These are phyloP conservation scores for Silene latifolia DNA, from an alignment of 148 eudicot species.

Conservation along the genomic window DNA sequence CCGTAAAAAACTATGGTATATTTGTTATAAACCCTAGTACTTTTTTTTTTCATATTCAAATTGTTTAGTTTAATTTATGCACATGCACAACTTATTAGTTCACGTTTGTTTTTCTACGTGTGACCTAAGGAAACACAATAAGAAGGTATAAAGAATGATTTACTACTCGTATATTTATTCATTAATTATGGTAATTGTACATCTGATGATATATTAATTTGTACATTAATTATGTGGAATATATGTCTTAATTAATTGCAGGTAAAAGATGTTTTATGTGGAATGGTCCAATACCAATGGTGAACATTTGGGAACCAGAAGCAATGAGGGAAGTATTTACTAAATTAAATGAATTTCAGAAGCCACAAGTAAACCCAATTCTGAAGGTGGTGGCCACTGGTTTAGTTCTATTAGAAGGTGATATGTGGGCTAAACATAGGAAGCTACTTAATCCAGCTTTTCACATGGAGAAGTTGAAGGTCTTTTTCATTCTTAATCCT, in stretches of 20 bases:
- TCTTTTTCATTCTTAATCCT: not conserved
- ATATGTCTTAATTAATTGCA: constrained; percentile 10
- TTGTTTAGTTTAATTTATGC: no score
- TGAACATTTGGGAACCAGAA: constrained; percentile 31
- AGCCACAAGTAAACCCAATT: constrained; percentile 27
- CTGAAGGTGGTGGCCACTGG: constrained; percentile 19
- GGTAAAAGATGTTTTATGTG: constrained; percentile 28
- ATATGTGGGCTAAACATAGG: constrained; percentile 37
- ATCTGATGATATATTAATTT: no score
- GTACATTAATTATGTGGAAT: no score
- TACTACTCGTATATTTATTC: no score
- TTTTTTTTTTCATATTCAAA: no score
- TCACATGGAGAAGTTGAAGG: constrained; percentile 32
- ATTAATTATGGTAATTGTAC: no score
- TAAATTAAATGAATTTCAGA: constrained; percentile 25
- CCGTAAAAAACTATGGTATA: constrained; percentile 25
- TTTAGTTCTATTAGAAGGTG: constrained; percentile 22
- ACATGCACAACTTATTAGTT: no score
- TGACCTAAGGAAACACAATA: no score
- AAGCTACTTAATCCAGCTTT: constrained; percentile 37
- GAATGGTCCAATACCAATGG: constrained; percentile 32
- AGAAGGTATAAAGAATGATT: no score
- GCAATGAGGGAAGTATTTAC: constrained; percentile 25
- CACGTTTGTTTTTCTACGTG: no score
- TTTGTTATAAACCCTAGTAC: no score